A percentile compares a stretch with the other conserved stretches of the same genome.
Evolutionary conservation across 768 basidiomycete genomes (phyloP).

Genomic region (Pleurotus tuoliensis): DNA sequence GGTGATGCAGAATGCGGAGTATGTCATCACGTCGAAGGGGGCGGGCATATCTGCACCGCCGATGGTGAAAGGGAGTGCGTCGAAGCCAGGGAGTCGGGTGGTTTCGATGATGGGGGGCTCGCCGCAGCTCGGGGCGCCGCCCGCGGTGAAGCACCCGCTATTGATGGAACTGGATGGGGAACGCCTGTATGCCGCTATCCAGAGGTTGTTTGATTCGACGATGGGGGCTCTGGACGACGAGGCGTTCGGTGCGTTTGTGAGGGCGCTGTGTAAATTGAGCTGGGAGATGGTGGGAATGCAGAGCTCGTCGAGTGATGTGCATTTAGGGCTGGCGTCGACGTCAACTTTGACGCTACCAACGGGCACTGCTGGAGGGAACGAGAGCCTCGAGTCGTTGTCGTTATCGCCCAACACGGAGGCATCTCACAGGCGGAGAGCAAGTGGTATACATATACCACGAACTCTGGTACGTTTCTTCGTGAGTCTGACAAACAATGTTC

Average conservation of each 20-base stretch:
- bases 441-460: slow-evolving; percentile 83
- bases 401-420: slow-evolving; percentile 36
- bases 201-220: slow-evolving; percentile 82
- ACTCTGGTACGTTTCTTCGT: slow-evolving; percentile 54
- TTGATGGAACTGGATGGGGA: slow-evolving; percentile 74
- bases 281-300: slow-evolving; percentile 93
- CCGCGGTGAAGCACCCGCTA: slow-evolving; percentile 44
- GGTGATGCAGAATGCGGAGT: slow-evolving; percentile 91
- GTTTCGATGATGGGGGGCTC: neutral
- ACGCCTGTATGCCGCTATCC: slow-evolving; percentile 67
- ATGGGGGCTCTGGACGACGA: slow-evolving; percentile 71
- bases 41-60: slow-evolving; percentile 10
- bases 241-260: slow-evolving; percentile 74
- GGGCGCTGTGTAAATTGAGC: slow-evolving; percentile 81
- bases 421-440: slow-evolving; percentile 67
- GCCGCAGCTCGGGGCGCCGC: slow-evolving; percentile 7
- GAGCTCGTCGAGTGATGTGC: too few relatives aligned
- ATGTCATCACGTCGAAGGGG: slow-evolving; percentile 71
- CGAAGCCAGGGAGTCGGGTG: neutral
- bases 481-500: neutral
- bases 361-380: slow-evolving; percentile 24
- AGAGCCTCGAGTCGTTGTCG: slow-evolving; percentile 21
- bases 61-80: neutral
- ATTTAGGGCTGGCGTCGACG: too few relatives aligned
- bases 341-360: slow-evolving; percentile 26